Percentiles rank a stretch among this genome's conserved stretches.
These are phyloP conservation scores for Fonsecaea pugnacius DNA, from an alignment of 2,329 filamentous ascomycete species.

Conservation along the genomic window DNA sequence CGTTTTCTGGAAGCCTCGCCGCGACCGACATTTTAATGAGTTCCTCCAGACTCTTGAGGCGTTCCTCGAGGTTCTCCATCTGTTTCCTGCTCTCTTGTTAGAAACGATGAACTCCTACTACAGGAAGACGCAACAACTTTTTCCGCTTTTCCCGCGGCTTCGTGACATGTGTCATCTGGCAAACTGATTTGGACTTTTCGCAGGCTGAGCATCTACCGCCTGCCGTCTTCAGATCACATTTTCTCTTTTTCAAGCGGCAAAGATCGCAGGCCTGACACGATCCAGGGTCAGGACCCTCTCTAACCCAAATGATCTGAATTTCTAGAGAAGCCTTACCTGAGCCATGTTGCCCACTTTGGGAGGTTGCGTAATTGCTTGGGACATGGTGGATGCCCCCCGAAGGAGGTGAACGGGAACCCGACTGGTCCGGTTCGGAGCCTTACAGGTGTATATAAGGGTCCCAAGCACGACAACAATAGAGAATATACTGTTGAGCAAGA, in stretches of 20 bases:
- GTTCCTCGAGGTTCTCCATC: conserved; percentile 92
- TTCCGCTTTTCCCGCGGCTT: conserved; percentile 97
- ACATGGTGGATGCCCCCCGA: conserved; percentile 9
- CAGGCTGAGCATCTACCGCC: conserved; percentile 90
- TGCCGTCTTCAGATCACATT: conserved; percentile 82
- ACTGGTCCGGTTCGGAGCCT: neutral
- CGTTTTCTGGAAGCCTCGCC: conserved; percentile 49
- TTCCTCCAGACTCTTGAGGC: conserved; percentile 88
- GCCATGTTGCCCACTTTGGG: conserved; percentile 22
- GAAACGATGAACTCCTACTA: neutral
- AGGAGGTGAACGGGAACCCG: neutral
- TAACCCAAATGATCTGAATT: neutral
- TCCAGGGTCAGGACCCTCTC: neutral
- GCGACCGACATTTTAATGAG: conserved; percentile 79
- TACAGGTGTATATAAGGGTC: neutral
- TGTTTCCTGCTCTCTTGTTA: conserved; percentile 70
- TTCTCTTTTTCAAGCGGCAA: conserved; percentile 91
- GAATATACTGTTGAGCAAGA: neutral
- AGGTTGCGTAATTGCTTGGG: conserved; percentile 7
- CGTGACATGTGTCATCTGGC: conserved; percentile 94
- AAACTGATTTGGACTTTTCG: conserved; percentile 96
- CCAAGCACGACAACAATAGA: neutral
- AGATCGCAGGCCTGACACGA: conserved; percentile 78
- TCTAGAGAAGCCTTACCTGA: conserved; percentile 15
- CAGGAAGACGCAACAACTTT: conserved; percentile 62